Base-by-base conservation (phyloP, 2,329 filamentous ascomycete species). In the Sclerotiophoma versabilis region DNA sequence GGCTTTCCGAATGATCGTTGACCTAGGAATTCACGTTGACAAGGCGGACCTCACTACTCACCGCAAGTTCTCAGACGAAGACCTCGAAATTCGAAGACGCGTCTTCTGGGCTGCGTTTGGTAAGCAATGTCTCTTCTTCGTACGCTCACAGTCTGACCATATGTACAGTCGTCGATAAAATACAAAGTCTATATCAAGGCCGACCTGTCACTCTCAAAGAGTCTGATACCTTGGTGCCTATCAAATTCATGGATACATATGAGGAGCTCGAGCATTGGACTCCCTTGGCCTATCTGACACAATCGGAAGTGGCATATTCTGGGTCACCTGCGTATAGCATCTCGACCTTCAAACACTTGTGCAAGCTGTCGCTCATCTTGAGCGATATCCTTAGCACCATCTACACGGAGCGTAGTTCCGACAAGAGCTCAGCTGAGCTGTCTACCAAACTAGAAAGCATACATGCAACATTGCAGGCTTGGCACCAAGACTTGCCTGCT, bases 151-250 rank as follows among this genome's bases (percentile, higher is more conserved):
- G 15, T n/a, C 55, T 67, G 41, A 67, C 23, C 3, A n/a, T 2
- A 0, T n/a, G 4, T 5, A 5, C 25, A 69, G 66, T 72, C 25
- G 63, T 71, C 33, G 83, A 84, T 55, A 85, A 84, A 58, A 77
- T 84, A 7, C 82, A 85, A 54, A 80, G 77, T 12, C 63, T 85
- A 0, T 85, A 84, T 42, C 81, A 83, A 59, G 83, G 83, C 0
- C 78, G 82, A 0, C 83, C 81, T 0, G 77, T 77, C 0, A 79
- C 69, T 2, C 65, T 83, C 5, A 78, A 79, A 8, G 76, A 80
- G n/a, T 74, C 73, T 0, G 79, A 83, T 20, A 76, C 75, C 0
- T 68, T 75, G 9, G 79, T 84, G 0, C 77, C 81, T 0, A 76
- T 82, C 15, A 71, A 75, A 5, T 81, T 83, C 20, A 68, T 78